Percentiles rank a stretch among this genome's conserved stretches.
phyloP scores from a whole-genome alignment of 129 eudicot species.

The Scalesia atractyloides region DNA sequence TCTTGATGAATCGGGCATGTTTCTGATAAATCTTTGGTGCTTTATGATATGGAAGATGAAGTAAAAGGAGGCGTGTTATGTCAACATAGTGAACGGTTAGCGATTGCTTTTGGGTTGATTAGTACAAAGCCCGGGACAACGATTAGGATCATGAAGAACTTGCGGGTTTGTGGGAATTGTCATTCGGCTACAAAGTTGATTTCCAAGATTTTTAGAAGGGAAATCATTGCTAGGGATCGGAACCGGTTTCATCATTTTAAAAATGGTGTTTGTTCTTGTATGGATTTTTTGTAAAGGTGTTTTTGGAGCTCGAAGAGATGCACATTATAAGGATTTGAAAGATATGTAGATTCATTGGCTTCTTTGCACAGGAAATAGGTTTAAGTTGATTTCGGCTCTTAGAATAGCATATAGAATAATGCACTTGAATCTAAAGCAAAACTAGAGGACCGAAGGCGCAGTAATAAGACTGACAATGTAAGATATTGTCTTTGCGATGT shows the following conservation, averaged over 20 bases:
- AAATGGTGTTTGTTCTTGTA: conserved; percentile 34
- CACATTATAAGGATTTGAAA: background rate
- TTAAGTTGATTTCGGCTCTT: conserved; percentile 5
- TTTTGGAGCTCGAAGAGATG: background rate
- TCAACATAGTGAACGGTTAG: conserved; percentile 35
- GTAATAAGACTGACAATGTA: conserved; percentile 60
- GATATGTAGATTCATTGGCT: conserved; percentile 7
- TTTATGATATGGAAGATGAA: conserved; percentile 29
- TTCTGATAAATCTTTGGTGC: conserved; percentile 32
- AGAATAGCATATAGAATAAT: background rate
- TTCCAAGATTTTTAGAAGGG: conserved; percentile 24
- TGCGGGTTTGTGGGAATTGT: conserved; percentile 34
- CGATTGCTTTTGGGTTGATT: conserved; percentile 34
- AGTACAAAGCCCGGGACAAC: conserved; percentile 31
- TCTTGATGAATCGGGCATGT: conserved; percentile 25
- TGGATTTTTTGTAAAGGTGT: conserved; percentile 28
- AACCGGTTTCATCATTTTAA: conserved; percentile 33
- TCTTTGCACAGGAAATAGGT: background rate
- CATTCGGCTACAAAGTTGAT: conserved; percentile 32
- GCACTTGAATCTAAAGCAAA: conserved; percentile 33
- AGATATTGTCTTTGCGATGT: conserved; percentile 25
- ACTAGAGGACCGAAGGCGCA: conserved; percentile 48
- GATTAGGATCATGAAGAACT: conserved; percentile 36
- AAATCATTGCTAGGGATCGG: conserved; percentile 32
- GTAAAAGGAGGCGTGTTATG: conserved; percentile 16